phyloP scores from a whole-genome alignment of 2,329 filamentous ascomycete genomes.

The Phaeosphaeria sp. region DNA sequence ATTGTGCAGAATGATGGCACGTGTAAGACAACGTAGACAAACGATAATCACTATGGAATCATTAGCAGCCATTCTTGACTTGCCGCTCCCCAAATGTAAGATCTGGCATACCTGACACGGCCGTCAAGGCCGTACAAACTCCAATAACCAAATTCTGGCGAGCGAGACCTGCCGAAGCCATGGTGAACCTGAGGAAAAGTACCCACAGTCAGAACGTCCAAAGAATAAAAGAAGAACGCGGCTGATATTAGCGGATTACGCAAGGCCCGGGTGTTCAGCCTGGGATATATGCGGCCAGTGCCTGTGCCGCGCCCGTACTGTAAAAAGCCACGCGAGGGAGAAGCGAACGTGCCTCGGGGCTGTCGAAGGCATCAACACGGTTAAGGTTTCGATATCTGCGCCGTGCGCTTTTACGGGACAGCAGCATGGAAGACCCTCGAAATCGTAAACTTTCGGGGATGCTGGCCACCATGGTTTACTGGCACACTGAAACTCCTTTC shows the following conservation, averaged over 20 bases:
- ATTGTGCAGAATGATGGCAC: constrained; percentile 23
- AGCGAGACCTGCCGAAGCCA: constrained; percentile 3
- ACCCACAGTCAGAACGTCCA: not conserved
- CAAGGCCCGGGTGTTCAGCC: not conserved
- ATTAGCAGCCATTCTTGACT: not conserved
- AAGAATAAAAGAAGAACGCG: not conserved
- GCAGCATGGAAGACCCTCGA: not conserved
- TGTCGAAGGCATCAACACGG: not conserved
- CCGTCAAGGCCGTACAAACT: constrained; percentile 27
- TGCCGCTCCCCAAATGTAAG: not conserved
- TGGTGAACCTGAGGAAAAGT: not conserved
- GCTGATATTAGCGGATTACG: not conserved
- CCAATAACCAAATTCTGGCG: constrained; percentile 13
- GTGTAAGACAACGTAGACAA: constrained; percentile 24
- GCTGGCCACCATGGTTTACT: not conserved
- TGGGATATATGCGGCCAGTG: not conserved
- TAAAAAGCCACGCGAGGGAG: not conserved
- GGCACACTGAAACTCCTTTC: not conserved
- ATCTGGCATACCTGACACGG: constrained; percentile 21
- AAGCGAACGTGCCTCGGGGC: not conserved
- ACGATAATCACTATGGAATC: constrained; percentile 27
- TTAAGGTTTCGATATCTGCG: not conserved
- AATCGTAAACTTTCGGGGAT: not conserved
- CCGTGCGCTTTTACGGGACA: not conserved
- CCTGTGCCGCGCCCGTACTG: not conserved